Conservation (phyloP, 129 eudicot genomes). For the Kitagawia praeruptora region DNA sequence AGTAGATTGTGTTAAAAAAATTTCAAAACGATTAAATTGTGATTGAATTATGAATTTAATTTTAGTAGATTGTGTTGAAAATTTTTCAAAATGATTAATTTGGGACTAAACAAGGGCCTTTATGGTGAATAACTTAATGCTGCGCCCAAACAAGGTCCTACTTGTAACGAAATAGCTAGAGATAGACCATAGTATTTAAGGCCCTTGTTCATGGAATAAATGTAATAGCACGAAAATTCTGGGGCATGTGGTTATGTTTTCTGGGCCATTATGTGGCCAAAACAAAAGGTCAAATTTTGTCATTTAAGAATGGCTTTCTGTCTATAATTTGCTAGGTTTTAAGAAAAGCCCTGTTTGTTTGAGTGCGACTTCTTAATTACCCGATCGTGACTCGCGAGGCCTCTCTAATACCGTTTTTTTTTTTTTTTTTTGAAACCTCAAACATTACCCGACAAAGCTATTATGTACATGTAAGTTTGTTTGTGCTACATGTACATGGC, state of each 20-base stretch:
- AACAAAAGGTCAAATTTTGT: not conserved
- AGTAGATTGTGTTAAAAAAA: too few relatives aligned
- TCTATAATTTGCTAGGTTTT: not conserved
- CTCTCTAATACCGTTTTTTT: not conserved
- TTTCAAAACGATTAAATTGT: too few relatives aligned
- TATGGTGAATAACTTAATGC: not conserved
- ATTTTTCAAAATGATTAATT: too few relatives aligned
- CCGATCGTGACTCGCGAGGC: not conserved
- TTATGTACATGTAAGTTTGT: not conserved
- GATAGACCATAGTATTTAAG: not conserved
- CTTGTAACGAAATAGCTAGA: not conserved
- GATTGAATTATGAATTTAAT: too few relatives aligned
- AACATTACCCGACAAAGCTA: not conserved
- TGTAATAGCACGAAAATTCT: not conserved
- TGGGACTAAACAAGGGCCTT: too few relatives aligned
- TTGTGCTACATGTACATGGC: not conserved
- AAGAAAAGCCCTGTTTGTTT: not conserved
- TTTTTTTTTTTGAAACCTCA: not conserved
- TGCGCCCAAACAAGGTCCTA: not conserved
- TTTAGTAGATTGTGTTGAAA: too few relatives aligned
- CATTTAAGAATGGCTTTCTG: constrained; percentile 1
- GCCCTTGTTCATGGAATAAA: not conserved
- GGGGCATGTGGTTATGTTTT: constrained; percentile 1
- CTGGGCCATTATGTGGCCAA: not conserved
- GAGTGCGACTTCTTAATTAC: not conserved